Base-by-base conservation (phyloP, 2,329 filamentous ascomycete genomes). In the Sarocladium oryzae region DNA sequence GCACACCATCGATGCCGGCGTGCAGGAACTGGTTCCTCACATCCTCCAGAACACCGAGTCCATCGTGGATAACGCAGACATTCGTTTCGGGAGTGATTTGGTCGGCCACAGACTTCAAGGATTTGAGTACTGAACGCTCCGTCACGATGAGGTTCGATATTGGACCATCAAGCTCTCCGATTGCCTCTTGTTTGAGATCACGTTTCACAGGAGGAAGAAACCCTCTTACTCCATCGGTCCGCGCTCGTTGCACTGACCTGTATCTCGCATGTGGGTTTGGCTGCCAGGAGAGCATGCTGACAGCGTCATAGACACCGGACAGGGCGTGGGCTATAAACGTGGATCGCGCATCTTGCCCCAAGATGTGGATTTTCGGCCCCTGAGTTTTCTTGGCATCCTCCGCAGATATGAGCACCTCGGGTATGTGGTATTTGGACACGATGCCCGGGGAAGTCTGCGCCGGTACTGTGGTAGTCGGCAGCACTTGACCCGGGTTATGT, bases 41-140 rank as follows among this genome's bases (percentile, higher is more conserved):
- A 46, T 84, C 78, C 46, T 97, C 90, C n/a, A 89, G 74, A 2
- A 89, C 72, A 1, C 93, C 92, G 66, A 97, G 80, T 1, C 91
- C 89, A 55, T 92, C 88, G 52, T 89, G 86, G 52, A 95, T 66
- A 51, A 95, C 78, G 53, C 87, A 82, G 7, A 96, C 77, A 0
- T 88, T 87, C 1, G 86, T 89, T 24, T 81, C 71, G 2, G 77
- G 71, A 38, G 79, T 75, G n/a, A 95, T 69, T 9, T 88, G 79
- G 59, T 88, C 77, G 51, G 75, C 78, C 51, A 93, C 72, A 0
- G 74, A 68, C 3, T 72, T 61, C 21, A 95, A 63, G 2, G 84
- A 81, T 32, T 74, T 63, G 10, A 77, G 70, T 1, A 67, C 65
- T 20, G 85, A 77, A 61, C 85, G 84, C 21, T 81, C 82, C 2